These are phyloP conservation scores for Centella asiatica DNA, from an alignment of 129 eudicot species.

Conservation along the genomic window DNA sequence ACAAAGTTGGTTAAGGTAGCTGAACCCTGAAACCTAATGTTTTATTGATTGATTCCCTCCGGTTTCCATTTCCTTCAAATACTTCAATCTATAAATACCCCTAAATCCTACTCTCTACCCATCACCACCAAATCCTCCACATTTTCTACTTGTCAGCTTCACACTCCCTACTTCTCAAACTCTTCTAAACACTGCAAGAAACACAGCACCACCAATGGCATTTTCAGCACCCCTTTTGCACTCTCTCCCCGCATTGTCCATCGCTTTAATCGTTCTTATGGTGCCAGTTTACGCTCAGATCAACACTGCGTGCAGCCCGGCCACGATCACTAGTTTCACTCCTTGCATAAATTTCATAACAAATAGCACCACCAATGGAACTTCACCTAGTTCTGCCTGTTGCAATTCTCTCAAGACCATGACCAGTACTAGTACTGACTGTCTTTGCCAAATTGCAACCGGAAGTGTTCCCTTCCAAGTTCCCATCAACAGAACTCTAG, in stretches of 20 bases:
- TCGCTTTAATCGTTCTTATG: constrained; percentile 12
- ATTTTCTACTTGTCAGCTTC: background rate
- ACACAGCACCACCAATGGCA: constrained; percentile 3
- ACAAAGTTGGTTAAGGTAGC: constrained; percentile 52
- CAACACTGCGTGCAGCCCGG: constrained; percentile 45
- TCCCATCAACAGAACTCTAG: constrained; percentile 59
- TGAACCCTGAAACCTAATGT: constrained; percentile 44
- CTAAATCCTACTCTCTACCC: constrained; percentile 12
- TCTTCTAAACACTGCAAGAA: background rate
- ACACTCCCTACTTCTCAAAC: background rate
- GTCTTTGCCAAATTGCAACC: constrained; percentile 61
- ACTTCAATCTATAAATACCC: constrained; percentile 29
- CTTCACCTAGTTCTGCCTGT: constrained; percentile 55
- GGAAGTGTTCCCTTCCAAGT: constrained; percentile 66
- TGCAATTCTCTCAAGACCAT: constrained; percentile 57
- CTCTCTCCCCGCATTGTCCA: constrained; percentile 22
- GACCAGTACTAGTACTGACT: constrained; percentile 46
- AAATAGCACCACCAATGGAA: constrained; percentile 34
- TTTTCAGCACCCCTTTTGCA: constrained; percentile 15
- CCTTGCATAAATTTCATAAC: constrained; percentile 62
- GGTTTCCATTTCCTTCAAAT: constrained; percentile 10
- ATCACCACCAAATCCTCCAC: constrained; percentile 20
- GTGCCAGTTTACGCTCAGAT: constrained; percentile 42
- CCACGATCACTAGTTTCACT: constrained; percentile 57
- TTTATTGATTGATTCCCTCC: constrained; percentile 12